phyloP scores from a whole-genome alignment of 805 yeast genomes.

The Candida sakaeoensis region DNA sequence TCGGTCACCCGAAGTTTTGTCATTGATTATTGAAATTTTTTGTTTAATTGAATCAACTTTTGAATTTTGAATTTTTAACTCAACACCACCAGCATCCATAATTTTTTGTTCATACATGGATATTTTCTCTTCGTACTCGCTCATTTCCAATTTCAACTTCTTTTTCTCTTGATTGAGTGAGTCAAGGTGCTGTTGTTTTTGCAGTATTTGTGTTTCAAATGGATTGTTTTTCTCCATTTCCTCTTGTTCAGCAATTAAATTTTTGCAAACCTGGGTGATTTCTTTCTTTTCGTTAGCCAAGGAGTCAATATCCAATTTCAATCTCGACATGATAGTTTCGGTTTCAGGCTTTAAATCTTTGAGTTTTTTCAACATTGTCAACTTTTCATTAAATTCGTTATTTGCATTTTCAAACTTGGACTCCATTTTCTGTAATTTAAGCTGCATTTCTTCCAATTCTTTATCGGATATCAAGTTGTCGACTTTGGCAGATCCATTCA shows the following conservation, averaged over 20 bases:
- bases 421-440: conserved; percentile 53
- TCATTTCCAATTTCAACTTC: conserved; percentile 50
- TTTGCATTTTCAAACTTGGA: conserved; percentile 46
- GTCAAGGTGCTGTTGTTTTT: conserved; percentile 21
- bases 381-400: conserved; percentile 56
- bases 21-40: conserved; percentile 55
- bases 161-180: conserved; percentile 16
- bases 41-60: conserved; percentile 75
- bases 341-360: conserved; percentile 68
- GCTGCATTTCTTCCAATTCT: conserved; percentile 52
- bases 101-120: conserved; percentile 66
- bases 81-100: conserved; percentile 89
- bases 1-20: conserved; percentile 55
- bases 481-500: conserved; percentile 25
- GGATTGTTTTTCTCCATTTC: conserved; percentile 21
- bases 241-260: conserved; percentile 37
- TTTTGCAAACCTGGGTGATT: conserved; percentile 41
- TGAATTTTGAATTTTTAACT: conserved; percentile 71
- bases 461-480: conserved; percentile 45
- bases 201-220: conserved; percentile 38
- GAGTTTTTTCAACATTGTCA: conserved; percentile 50
- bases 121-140: conserved; percentile 54
- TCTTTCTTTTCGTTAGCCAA: conserved; percentile 50
- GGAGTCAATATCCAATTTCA: conserved; percentile 61
- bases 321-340: conserved; percentile 56